These are phyloP conservation scores for Stachybotrys chartarum DNA, from an alignment of 2,329 filamentous ascomycete species.

Conservation along the genomic window DNA sequence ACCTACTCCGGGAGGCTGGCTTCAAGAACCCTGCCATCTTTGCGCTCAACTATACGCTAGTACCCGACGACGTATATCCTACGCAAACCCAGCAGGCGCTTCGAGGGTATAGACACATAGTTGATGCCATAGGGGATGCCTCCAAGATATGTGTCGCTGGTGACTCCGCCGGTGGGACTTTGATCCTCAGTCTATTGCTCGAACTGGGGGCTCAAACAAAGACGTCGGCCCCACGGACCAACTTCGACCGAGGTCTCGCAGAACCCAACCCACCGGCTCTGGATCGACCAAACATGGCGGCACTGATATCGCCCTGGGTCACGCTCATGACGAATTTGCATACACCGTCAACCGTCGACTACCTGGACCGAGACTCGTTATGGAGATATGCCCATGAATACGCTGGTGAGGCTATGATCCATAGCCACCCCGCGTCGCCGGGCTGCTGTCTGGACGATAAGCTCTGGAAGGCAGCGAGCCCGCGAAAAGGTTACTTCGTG, in stretches of 20 bases:
- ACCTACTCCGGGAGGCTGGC: slow-evolving; percentile 54
- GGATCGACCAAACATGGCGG: slow-evolving; percentile 43
- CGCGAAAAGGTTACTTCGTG: slow-evolving; percentile 60
- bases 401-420: slow-evolving; percentile 31
- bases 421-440: slow-evolving; percentile 47
- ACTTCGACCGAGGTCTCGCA: slow-evolving; percentile 7
- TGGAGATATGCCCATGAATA: slow-evolving; percentile 67
- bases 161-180: slow-evolving; percentile 71
- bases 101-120: slow-evolving; percentile 63
- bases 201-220: slow-evolving; percentile 42
- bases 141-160: slow-evolving; percentile 64
- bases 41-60: slow-evolving; percentile 72
- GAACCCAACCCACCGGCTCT: slow-evolving; percentile 11
- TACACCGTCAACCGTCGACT: slow-evolving; percentile 65
- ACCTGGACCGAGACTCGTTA: slow-evolving; percentile 59
- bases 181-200: slow-evolving; percentile 67
- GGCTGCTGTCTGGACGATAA: slow-evolving; percentile 58
- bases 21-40: slow-evolving; percentile 74
- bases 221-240: slow-evolving; percentile 8
- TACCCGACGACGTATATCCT: slow-evolving; percentile 67
- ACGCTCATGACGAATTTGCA: slow-evolving; percentile 63
- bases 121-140: slow-evolving; percentile 50
- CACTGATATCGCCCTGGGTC: slow-evolving; percentile 76
- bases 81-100: slow-evolving; percentile 64
- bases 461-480: slow-evolving; percentile 62